Conservation (phyloP, 1,139 yeast genomes). For the Geotrichum cucujoidarum region DNA sequence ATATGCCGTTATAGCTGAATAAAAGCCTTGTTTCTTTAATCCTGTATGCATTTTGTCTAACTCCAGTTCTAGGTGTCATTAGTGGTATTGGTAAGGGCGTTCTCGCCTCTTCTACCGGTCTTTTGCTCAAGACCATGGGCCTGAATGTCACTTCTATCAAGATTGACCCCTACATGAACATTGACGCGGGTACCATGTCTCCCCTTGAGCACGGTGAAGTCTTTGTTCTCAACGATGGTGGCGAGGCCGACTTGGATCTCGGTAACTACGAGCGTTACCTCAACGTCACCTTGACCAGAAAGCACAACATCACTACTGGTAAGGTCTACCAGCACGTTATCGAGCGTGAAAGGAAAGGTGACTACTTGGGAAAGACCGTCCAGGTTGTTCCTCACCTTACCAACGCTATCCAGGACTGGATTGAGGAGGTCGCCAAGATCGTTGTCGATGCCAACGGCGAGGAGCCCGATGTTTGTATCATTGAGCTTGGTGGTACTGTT, state of each 20-base stretch:
- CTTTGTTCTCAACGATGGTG: constrained; percentile 96
- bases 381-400: constrained; percentile 98
- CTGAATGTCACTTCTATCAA: constrained; percentile 93
- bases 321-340: constrained; percentile 92
- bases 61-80: constrained; percentile 65
- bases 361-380: constrained; percentile 97
- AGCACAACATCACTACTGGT: constrained; percentile 97
- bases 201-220: constrained; percentile 99
- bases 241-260: constrained; percentile 94
- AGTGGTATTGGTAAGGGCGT: constrained; percentile 99
- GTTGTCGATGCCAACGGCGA: constrained; percentile 92
- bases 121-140: constrained; percentile 88
- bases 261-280: constrained; percentile 97
- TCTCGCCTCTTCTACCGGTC: constrained; percentile 93
- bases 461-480: constrained; percentile 86
- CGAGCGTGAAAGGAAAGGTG: constrained; percentile 93
- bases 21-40: neutral
- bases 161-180: constrained; percentile 97
- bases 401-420: constrained; percentile 97
- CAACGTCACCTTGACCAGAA: constrained; percentile 84
- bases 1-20: constrained; percentile 7
- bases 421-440: constrained; percentile 81
- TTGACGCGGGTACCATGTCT: constrained; percentile 99
- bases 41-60: constrained; percentile 50
- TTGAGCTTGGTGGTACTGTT: constrained; percentile 98